Evolutionary conservation across 495 filamentous ascomycete genomes (phyloP).

Genomic region (Hyaloscypha hepaticicola): DNA sequence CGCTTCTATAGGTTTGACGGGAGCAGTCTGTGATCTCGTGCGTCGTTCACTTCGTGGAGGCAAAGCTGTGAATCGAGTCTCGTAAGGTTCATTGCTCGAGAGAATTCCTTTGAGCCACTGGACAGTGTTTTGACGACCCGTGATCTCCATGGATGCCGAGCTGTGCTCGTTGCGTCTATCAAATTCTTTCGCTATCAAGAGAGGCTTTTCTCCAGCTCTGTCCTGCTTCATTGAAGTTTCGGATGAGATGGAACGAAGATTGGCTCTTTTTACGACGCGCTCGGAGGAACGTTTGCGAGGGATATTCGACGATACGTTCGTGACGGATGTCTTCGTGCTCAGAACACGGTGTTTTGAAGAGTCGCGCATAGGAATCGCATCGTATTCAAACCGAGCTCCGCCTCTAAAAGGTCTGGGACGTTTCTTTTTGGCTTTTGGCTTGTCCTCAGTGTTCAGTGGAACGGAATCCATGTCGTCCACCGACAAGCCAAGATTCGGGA

Average conservation of each 20-base stretch:
- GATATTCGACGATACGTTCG: neutral
- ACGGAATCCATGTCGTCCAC: conserved; percentile 13
- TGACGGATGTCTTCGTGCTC: neutral
- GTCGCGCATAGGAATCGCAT: conserved; percentile 14
- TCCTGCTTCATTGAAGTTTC: conserved; percentile 8
- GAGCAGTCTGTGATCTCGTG: neutral
- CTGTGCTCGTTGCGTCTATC: conserved; percentile 1
- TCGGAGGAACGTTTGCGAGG: conserved; percentile 11
- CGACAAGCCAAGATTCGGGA: neutral
- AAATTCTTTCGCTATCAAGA: neutral
- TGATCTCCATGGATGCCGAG: conserved; percentile 1
- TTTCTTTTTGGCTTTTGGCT: conserved; percentile 13
- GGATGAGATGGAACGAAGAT: conserved; percentile 23
- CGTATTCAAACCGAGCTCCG: neutral
- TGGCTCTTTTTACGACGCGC: neutral
- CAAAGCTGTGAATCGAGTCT: conserved; percentile 27
- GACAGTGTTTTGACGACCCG: conserved; percentile 22
- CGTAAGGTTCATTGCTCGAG: conserved; percentile 17
- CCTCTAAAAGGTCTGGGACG: conserved; percentile 5
- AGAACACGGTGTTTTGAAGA: conserved; percentile 22
- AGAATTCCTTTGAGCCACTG: conserved; percentile 28
- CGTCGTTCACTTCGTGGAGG: conserved; percentile 17
- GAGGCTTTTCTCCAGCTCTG: neutral
- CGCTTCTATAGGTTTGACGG: conserved; percentile 1
- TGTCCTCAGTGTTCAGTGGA: conserved; percentile 3